Base-by-base conservation (phyloP, 345 rosid genomes). In the Crucihimalaya himalaica region DNA sequence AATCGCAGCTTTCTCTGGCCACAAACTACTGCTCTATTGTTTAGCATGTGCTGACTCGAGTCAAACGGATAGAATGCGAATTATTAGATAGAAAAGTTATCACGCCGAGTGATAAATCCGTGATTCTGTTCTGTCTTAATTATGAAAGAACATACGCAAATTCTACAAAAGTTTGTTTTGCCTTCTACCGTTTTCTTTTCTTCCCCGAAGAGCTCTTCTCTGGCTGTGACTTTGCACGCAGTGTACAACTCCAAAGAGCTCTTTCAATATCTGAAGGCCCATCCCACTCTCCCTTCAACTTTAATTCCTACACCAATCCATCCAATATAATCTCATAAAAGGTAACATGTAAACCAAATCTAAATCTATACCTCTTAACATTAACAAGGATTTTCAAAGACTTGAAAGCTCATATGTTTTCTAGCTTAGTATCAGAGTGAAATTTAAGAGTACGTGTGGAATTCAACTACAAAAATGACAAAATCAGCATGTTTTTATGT, bases 191-290 rank as follows among this genome's bases (percentile, higher is more conserved):
- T 76, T 87, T 88, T 76, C 97, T 81, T 84, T 87, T 94, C 77
- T 88, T 84, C 81, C 79, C 88, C 10, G 78, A 65, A 5, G 76
- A 55, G 70, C 47, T 77, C 83, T 81, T 76, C 72, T 67, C 74
- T 29, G 82, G 25, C 21, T 43, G 32, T 75, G 56, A 53, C 56
- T 84, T 89, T 45, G 76, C 66, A 46, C 81, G 76, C 21, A 82
- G 47, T 32, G 78, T 83, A 68, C 86, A 84, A 78, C 96, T 87
- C 98, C 98, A 89, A 50, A 91, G 73, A 45, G 95, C 90, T 78
- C 90, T 87, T 82, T 94, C 98, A 32, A 91, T 81, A 69, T 89
- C 97, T 6, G 96, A 85, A 54, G 93, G 82, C 5, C 89, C 87
- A 83, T 84, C 83, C 69, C 77, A 57, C 18, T 84, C 85, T 62